These are phyloP conservation scores for Epichloe aotearoae DNA, from an alignment of 2,329 filamentous ascomycete genomes.

Conservation along the genomic window DNA sequence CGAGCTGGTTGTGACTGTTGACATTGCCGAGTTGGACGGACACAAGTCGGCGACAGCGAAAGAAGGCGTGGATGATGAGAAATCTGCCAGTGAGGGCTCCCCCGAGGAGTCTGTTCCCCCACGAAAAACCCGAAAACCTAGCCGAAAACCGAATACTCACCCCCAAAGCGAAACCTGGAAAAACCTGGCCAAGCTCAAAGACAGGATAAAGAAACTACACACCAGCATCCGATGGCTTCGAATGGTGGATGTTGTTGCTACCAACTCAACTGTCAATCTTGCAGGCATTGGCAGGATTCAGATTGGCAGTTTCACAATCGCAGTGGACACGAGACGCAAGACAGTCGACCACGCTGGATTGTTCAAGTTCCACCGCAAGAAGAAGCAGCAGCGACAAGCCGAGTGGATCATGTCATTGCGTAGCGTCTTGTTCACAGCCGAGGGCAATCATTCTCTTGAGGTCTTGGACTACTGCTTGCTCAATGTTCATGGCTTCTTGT, in stretches of 20 bases:
- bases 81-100: slow-evolving; percentile 13
- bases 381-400: slow-evolving; percentile 50
- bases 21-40: slow-evolving; percentile 52
- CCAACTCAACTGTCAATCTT: slow-evolving; percentile 64
- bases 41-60: slow-evolving; percentile 24
- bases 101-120: slow-evolving; percentile 7
- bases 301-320: slow-evolving; percentile 69
- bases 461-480: slow-evolving; percentile 76
- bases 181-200: slow-evolving; percentile 64
- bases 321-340: slow-evolving; percentile 82
- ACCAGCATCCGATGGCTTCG: slow-evolving; percentile 77
- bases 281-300: slow-evolving; percentile 74
- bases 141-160: slow-evolving; percentile 12
- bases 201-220: slow-evolving; percentile 75
- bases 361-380: slow-evolving; percentile 52
- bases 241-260: slow-evolving; percentile 77
- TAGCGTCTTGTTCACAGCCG: slow-evolving; percentile 78
- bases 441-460: slow-evolving; percentile 74
- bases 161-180: slow-evolving; percentile 66
- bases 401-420: slow-evolving; percentile 87
- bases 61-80: slow-evolving; percentile 15
- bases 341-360: slow-evolving; percentile 83
- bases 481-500: slow-evolving; percentile 83
- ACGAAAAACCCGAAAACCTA: slow-evolving; percentile 7
- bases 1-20: slow-evolving; percentile 73